Conservation (phyloP, 371 early-diverging fungal genomes). For the Mucor velutinosus region DNA sequence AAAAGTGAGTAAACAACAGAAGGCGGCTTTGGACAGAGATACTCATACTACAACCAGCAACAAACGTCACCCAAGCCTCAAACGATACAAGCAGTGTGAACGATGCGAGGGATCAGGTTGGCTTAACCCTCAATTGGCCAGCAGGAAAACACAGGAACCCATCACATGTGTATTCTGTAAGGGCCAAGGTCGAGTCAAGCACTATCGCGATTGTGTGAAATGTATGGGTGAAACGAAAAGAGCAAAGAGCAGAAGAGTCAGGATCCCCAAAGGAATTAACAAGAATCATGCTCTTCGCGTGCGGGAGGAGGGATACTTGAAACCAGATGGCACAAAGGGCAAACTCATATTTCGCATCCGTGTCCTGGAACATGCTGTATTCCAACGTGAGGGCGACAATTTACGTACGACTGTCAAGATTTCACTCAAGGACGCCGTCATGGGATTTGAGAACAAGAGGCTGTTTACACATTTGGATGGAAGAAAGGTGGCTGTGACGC, state of each 20-base stretch:
- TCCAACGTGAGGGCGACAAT: slow-evolving; percentile 88
- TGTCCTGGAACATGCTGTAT: slow-evolving; percentile 64
- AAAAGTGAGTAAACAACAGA: no score
- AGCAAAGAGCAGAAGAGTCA: background rate
- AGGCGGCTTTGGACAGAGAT: no score
- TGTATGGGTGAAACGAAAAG: background rate
- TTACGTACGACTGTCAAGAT: slow-evolving; percentile 67
- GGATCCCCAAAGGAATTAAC: slow-evolving; percentile 5
- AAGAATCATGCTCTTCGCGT: background rate
- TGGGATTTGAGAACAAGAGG: slow-evolving; percentile 69
- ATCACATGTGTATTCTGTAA: background rate
- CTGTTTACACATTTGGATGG: slow-evolving; percentile 72
- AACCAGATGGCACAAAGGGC: slow-evolving; percentile 5
- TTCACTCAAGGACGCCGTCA: slow-evolving; percentile 77
- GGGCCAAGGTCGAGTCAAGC: background rate
- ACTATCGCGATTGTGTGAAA: background rate
- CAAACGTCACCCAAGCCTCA: background rate
- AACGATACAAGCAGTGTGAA: background rate
- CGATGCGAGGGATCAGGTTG: background rate
- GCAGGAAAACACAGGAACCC: background rate
- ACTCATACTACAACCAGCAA: no score
- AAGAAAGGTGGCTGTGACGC: background rate
- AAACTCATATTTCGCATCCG: background rate
- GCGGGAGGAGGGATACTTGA: background rate
- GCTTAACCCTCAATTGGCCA: background rate